Evolutionary conservation across 2,329 filamentous ascomycete species (phyloP).

Genomic region (Colletotrichum costaricense): DNA sequence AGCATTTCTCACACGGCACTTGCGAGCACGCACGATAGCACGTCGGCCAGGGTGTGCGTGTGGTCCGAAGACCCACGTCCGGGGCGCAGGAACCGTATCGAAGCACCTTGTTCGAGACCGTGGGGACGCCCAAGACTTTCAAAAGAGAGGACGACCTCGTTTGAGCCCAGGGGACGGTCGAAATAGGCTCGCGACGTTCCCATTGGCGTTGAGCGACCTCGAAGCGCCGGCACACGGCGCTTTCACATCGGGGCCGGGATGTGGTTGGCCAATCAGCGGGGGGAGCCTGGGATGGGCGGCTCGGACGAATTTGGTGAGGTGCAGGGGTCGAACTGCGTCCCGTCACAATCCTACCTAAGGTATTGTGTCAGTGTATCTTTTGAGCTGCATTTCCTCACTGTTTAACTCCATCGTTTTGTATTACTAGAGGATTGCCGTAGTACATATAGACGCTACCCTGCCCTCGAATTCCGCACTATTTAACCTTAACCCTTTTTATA

Average conservation of each 20-base stretch:
- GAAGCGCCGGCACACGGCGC: slow-evolving; percentile 37
- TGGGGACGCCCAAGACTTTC: not conserved
- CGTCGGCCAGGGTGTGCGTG: not conserved
- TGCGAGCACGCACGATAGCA: not conserved
- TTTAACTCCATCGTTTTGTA: too few species aligned
- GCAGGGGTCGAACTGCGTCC: not conserved
- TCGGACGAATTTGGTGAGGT: slow-evolving; percentile 4
- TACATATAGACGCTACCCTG: too few species aligned
- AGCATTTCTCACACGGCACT: slow-evolving; percentile 16
- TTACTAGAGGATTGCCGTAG: too few species aligned
- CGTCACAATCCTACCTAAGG: not conserved
- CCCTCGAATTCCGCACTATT: too few species aligned
- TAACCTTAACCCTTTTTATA: too few species aligned
- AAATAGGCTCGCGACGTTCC: slow-evolving; percentile 24
- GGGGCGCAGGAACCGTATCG: slow-evolving; percentile 27
- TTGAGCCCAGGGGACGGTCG: slow-evolving; percentile 18
- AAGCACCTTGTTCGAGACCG: not conserved
- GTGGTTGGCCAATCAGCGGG: slow-evolving; percentile 29
- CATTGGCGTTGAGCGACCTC: slow-evolving; percentile 35
- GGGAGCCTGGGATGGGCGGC: slow-evolving; percentile 26
- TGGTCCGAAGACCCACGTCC: not conserved
- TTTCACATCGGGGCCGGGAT: slow-evolving; percentile 33
- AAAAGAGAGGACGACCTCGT: not conserved
- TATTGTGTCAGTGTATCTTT: not conserved
- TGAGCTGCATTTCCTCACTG: not conserved